Percentiles rank a stretch among this genome's conserved stretches.
phyloP scores from a whole-genome alignment of 208 protist species.

The Acanthamoeba lenticulata region DNA sequence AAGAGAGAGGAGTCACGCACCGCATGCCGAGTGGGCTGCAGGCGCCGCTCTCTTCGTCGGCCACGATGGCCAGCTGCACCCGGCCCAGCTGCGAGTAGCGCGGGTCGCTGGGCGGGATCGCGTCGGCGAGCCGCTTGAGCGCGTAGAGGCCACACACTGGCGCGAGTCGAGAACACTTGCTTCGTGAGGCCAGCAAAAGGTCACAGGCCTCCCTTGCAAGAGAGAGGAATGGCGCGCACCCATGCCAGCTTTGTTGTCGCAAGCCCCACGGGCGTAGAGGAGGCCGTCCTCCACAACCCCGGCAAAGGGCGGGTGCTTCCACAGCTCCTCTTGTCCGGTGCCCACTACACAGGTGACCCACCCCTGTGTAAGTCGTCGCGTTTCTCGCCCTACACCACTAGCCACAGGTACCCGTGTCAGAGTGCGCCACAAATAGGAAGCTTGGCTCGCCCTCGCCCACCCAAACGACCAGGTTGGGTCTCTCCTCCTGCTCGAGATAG shows the following conservation, averaged over 20 bases:
- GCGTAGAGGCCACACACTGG: slow-evolving; percentile 37
- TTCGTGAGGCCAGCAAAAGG: not conserved
- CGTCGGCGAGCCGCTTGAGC: not conserved
- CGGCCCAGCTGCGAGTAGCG: not conserved
- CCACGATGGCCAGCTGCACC: slow-evolving; percentile 46
- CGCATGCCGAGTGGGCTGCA: slow-evolving; percentile 34
- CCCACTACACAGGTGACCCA: not conserved
- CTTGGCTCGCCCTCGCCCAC: not conserved
- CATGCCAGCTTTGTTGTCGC: slow-evolving; percentile 37
- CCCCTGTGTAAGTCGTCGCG: not conserved
- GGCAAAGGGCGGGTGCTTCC: not conserved
- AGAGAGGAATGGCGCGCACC: not conserved
- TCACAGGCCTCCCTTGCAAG: not conserved
- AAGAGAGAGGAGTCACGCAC: not conserved
- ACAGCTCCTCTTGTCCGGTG: slow-evolving; percentile 8
- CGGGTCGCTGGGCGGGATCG: not conserved
- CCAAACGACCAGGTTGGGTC: slow-evolving; percentile 11
- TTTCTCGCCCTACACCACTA: too few species aligned
- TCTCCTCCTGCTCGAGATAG: not conserved
- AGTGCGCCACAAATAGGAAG: slow-evolving; percentile 23
- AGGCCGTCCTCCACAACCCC: slow-evolving; percentile 14
- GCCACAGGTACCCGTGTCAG: not conserved
- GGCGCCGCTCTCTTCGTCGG: slow-evolving; percentile 62
- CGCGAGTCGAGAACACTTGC: not conserved
- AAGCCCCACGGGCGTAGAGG: slow-evolving; percentile 18